Evolutionary conservation across 805 yeast genomes (phyloP), one percentile per base, ranked within the genome.

Genomic region (Saccharomycopsis javanensis): DNA sequence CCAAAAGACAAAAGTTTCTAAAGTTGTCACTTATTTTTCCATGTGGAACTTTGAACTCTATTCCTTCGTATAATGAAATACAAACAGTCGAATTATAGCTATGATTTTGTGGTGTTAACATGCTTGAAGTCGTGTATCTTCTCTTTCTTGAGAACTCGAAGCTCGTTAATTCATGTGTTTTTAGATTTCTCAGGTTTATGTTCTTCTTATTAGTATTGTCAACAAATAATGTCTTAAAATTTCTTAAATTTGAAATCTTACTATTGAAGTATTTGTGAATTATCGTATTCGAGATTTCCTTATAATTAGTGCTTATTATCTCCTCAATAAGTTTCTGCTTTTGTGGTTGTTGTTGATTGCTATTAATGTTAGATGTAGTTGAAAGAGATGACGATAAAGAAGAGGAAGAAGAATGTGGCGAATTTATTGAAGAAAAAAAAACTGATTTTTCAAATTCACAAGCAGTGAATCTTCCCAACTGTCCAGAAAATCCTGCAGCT

Each of bases 401-500:
- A 16, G 23, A 4, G 35, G 23, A 7, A 25, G 37, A 31, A 8
- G 52, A 2, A 18, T 23, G 31, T 15, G 37, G 20, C 28, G 18
- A 15, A 30, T 16, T 27, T 8, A n/a, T 2, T 5, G 48, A 42
- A 23, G n/a, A 5, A 6, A 28, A 11, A 15, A 53, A 38, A 28
- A 42, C 18, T 7, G 27, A 11, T 6, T 18, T 51, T 38, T 15
- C 20, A 27, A 50, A 33, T 15, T 33, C 55, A 45, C 31, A 42
- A 30, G 13, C 5, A 50, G 7, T n/a, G 23, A 50, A 11, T 42
- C 25, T 50, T 6, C 56, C 57, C 13, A 50, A 34, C 6, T 18
- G 15, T 2, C 53, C 50, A 50, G 25, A 4, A 28, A 42, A 15
- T 30, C 56, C 57, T 25, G 55, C 34, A 6, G 54, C 57, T 10